Base-by-base conservation (phyloP, 495 filamentous ascomycete genomes). In the Symbiotaphrina buchneri region DNA sequence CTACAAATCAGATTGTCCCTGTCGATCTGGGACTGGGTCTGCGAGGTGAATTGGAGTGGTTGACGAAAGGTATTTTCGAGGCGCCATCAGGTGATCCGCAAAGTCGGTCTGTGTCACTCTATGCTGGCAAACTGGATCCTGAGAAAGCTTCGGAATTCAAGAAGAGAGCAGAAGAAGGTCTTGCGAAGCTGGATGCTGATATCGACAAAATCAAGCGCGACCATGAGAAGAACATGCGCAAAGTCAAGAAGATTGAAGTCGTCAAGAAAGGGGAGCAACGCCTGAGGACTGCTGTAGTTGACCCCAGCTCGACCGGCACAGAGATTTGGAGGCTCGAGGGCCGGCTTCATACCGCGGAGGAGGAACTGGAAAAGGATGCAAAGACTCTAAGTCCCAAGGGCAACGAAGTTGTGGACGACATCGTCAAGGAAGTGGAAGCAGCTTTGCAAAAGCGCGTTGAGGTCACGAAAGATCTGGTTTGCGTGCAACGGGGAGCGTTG, bases 1-100 rank as follows among this genome's bases (percentile, higher is more conserved):
- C 71, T 11, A 77, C 79, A 34, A 59, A 59, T 15, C 75, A 87
- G 40, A 85, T 97, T 28, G 67, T 70, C n/a, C 79, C 83, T 4
- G 64, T 80, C 2, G 83, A 93, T 42, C 62, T 95, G 6, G 83
- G 82, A 0, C 52, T 94, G 3, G 87, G 87, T 4, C 64, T 82
- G 4, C 79, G 75, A 46, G 87, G 87, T 8, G 77, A 83, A 46
- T 68, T 97, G 10, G 70, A 76, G 24, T 58, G 59, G 1, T 55
- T 97, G 10, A 94, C 87, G 0, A 66, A 67, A 7, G 85, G 80
- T 8, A 71, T 94, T 27, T 68, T 68, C 27, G 71, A 83, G 46
- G 62, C 71, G 1, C 58, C 68, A 13, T 48, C 47, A 15, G 51
- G 48, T 23, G n/a, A 32, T 26, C 14, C 19, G 22, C 33, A 21